These are phyloP conservation scores for Penicillium expansum DNA, from an alignment of 2,329 filamentous ascomycete genomes.

Conservation along the genomic window DNA sequence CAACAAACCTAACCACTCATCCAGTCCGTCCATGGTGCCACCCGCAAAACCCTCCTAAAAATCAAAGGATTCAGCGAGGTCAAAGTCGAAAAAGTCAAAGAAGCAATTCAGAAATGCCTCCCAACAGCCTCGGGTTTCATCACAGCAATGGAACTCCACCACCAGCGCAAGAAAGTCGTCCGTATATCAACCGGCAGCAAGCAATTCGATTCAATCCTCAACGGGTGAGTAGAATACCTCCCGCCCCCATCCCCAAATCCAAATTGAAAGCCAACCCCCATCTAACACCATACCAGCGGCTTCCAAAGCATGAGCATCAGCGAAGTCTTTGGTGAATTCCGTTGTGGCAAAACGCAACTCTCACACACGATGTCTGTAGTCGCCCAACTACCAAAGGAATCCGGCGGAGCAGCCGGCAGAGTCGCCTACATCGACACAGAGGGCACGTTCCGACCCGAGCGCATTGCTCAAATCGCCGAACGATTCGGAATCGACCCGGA, in stretches of 20 bases:
- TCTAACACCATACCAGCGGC: conserved; percentile 45
- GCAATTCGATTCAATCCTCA: conserved; percentile 63
- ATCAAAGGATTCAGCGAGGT: conserved; percentile 69
- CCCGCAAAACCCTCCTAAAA: conserved; percentile 59
- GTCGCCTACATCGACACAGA: conserved; percentile 68
- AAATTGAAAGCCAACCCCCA: neutral
- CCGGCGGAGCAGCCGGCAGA: conserved; percentile 66
- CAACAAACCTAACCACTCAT: neutral
- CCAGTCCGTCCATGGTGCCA: conserved; percentile 60
- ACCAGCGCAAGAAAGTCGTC: conserved; percentile 61
- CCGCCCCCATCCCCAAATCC: neutral
- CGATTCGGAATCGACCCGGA: conserved; percentile 61
- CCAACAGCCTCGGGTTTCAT: conserved; percentile 61
- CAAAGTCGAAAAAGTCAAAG: conserved; percentile 70
- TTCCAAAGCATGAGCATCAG: conserved; percentile 70
- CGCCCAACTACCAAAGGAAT: conserved; percentile 55
- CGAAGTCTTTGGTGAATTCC: conserved; percentile 47
- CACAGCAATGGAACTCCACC: conserved; percentile 63
- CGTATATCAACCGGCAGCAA: conserved; percentile 69
- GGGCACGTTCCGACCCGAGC: conserved; percentile 65
- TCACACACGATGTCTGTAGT: conserved; percentile 68
- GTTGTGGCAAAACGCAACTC: conserved; percentile 67
- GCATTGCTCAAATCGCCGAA: conserved; percentile 65
- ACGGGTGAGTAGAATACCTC: conserved; percentile 48
- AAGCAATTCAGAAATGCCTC: conserved; percentile 61